Conservation (phyloP, 805 yeast genomes). For the Tanozyma kutaoensis region DNA sequence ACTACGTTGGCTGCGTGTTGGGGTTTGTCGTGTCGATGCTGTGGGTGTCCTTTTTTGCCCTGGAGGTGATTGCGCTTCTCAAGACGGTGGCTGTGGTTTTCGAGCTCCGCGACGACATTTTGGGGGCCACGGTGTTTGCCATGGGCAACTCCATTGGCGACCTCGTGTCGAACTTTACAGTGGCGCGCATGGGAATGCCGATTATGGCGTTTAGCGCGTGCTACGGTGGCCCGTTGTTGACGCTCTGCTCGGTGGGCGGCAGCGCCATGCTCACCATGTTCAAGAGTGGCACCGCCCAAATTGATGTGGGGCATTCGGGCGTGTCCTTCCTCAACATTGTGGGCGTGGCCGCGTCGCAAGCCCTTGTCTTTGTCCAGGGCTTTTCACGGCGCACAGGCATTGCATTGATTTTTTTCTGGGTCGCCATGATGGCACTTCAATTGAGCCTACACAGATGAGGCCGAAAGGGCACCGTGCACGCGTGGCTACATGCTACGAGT, state of each 20-base stretch:
- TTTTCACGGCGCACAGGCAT: no score
- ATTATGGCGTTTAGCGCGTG: constrained; percentile 93
- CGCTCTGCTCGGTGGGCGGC: constrained; percentile 70
- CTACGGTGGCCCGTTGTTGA: constrained; percentile 82
- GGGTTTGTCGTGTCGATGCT: constrained; percentile 61
- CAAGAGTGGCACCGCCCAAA: no score
- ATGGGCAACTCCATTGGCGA: constrained; percentile 91
- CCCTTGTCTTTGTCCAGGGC: no score
- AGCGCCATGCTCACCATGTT: constrained; percentile 14
- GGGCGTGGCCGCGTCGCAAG: no score
- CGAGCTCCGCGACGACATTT: constrained; percentile 57
- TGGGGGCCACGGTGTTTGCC: constrained; percentile 84
- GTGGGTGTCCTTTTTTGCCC: constrained; percentile 60
- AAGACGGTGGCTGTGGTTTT: constrained; percentile 47
- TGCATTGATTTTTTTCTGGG: no score
- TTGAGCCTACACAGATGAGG: no score
- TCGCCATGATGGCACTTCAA: no score
- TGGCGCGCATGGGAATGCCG: constrained; percentile 72
- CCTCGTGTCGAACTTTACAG: constrained; percentile 66
- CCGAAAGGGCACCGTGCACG: no score
- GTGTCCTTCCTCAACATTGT: no score
- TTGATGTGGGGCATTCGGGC: no score
- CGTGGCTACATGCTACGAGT: no score
- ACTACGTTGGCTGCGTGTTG: constrained; percentile 19
- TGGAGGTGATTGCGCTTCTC: constrained; percentile 53